A percentile compares a stretch with the other conserved stretches of the same genome.
phyloP scores from a whole-genome alignment of 257 asterid genomes.

The Nicotiana otophora region DNA sequence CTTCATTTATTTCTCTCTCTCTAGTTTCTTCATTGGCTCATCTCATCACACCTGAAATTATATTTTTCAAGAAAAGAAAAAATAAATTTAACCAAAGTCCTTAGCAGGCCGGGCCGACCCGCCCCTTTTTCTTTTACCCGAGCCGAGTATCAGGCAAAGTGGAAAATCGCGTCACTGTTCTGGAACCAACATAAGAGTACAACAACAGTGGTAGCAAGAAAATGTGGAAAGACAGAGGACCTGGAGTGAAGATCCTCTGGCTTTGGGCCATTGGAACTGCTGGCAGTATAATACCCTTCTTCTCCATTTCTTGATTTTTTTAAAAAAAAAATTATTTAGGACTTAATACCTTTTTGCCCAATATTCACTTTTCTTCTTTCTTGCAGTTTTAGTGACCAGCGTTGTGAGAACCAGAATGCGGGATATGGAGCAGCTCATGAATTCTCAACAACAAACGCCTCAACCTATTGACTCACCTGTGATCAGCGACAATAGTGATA shows the following conservation, averaged over 20 bases:
- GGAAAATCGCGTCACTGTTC: background rate
- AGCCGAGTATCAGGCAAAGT: background rate
- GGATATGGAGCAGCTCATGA: slow-evolving; percentile 52
- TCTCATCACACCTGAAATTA: too few species aligned
- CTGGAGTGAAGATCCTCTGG: slow-evolving; percentile 90
- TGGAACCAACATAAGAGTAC: background rate
- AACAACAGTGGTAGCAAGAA: background rate
- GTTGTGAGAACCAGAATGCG: slow-evolving; percentile 53
- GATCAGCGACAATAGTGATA: background rate
- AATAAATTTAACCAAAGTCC: background rate
- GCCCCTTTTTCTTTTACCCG: background rate
- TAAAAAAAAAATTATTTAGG: too few species aligned
- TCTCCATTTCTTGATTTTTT: background rate
- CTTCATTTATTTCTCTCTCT: too few species aligned
- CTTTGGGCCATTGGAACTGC: slow-evolving; percentile 87
- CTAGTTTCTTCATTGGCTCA: too few species aligned
- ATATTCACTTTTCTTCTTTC: background rate
- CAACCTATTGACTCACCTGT: background rate
- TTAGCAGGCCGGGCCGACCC: background rate
- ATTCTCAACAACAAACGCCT: slow-evolving; percentile 30
- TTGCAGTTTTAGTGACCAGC: slow-evolving; percentile 51
- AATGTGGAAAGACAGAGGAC: slow-evolving; percentile 73
- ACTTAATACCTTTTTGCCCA: background rate
- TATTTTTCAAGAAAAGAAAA: too few species aligned
- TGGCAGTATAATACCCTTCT: slow-evolving; percentile 34